These are phyloP conservation scores for Phellopilus nigrolimitatus DNA, from an alignment of 1,284 basidiomycete genomes.

Conservation along the genomic window DNA sequence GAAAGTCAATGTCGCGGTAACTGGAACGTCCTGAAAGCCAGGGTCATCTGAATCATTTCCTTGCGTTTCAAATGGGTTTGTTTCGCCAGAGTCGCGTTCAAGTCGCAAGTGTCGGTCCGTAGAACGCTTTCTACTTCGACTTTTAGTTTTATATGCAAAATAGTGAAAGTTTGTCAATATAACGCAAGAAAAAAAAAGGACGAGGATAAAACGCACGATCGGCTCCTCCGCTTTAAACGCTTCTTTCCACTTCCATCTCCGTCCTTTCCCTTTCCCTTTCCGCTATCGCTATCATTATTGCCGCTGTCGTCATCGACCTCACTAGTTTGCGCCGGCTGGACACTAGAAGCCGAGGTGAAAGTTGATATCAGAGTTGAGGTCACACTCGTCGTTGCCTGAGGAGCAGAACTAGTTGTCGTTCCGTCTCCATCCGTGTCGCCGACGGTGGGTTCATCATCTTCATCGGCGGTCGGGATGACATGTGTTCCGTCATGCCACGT, in stretches of 20 bases:
- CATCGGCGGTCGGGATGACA: conserved; percentile 29
- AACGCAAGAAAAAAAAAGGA: not conserved
- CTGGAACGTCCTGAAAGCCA: conserved; percentile 33
- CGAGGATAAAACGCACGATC: conserved; percentile 2
- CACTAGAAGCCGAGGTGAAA: conserved; percentile 5
- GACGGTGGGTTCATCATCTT: conserved; percentile 24
- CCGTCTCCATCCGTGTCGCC: conserved; percentile 10
- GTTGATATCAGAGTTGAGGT: not conserved
- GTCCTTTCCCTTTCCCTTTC: conserved; percentile 22
- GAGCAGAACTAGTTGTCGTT: conserved; percentile 11
- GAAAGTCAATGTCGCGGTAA: conserved; percentile 44
- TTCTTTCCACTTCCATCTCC: conserved; percentile 16
- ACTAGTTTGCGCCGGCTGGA: conserved; percentile 7
- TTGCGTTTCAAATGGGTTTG: conserved; percentile 27
- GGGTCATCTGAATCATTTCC: conserved; percentile 34
- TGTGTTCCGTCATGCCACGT: conserved; percentile 43
- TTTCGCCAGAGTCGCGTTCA: conserved; percentile 12
- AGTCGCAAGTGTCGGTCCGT: not conserved
- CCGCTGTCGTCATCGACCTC: conserved; percentile 15
- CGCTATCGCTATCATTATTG: conserved; percentile 22
- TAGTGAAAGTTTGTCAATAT: not conserved
- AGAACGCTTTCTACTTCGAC: not conserved
- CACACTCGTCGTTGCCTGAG: not conserved
- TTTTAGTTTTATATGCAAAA: not conserved
- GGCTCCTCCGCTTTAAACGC: not conserved